Evolutionary conservation across 2,329 filamentous ascomycete genomes (phyloP).

Genomic region (Bipolaris victoriae): DNA sequence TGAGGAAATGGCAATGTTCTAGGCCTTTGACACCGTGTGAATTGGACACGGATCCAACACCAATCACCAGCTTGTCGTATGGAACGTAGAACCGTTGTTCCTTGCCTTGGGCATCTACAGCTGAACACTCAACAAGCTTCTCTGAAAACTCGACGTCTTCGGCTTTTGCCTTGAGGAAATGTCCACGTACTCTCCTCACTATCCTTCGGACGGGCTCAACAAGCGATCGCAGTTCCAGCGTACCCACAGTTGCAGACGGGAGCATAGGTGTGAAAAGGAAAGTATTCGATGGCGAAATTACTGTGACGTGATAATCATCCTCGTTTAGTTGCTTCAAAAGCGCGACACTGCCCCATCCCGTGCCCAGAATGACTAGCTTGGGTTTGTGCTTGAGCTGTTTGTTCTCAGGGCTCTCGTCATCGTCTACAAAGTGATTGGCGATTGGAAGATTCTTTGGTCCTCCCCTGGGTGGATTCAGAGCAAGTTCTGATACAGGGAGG

Average conservation of each 20-base stretch:
- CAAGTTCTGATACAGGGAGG: slow-evolving; percentile 82
- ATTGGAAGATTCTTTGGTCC: slow-evolving; percentile 97
- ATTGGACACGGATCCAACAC: slow-evolving; percentile 90
- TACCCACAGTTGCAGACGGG: slow-evolving; percentile 94
- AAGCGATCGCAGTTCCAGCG: slow-evolving; percentile 85
- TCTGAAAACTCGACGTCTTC: slow-evolving; percentile 90
- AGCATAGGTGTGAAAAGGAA: slow-evolving; percentile 99
- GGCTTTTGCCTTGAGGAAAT: slow-evolving; percentile 87
- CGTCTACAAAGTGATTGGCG: slow-evolving; percentile 84
- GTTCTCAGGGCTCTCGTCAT: slow-evolving; percentile 78
- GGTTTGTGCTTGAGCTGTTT: slow-evolving; percentile 82
- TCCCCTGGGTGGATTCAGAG: slow-evolving; percentile 78
- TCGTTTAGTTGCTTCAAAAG: slow-evolving; percentile 88
- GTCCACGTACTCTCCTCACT: slow-evolving; percentile 75
- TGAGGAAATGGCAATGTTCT: slow-evolving; percentile 92
- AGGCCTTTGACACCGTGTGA: slow-evolving; percentile 94
- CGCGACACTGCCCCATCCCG: slow-evolving; percentile 93
- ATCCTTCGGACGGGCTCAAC: slow-evolving; percentile 93
- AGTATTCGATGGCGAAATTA: slow-evolving; percentile 93
- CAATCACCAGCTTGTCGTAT: slow-evolving; percentile 95
- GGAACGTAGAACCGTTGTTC: slow-evolving; percentile 87
- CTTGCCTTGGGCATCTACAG: slow-evolving; percentile 72
- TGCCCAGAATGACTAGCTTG: slow-evolving; percentile 87
- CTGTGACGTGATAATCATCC: slow-evolving; percentile 93
- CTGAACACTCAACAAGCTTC: slow-evolving; percentile 86